Evolutionary conservation across 2,329 filamentous ascomycete species (phyloP).

Genomic region (Epichloe festucae): DNA sequence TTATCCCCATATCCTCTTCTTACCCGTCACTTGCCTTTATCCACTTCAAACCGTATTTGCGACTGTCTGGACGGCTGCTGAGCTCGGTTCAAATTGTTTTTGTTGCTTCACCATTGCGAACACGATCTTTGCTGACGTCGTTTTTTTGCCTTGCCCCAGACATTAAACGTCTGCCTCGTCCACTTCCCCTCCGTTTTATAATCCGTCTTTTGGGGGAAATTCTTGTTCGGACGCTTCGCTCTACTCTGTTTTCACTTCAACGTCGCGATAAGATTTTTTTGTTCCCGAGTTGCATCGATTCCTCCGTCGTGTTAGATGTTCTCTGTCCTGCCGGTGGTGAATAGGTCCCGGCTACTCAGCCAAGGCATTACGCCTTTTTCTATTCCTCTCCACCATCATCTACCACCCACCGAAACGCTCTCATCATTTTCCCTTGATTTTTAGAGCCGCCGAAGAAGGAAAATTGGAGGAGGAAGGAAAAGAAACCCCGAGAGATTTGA

Average conservation of each 20-base stretch:
- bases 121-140: not conserved
- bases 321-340: not conserved
- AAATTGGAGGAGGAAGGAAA: not conserved
- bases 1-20: not conserved
- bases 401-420: not conserved
- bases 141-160: not conserved
- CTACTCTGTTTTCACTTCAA: too few species aligned
- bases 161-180: not conserved
- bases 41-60: not conserved
- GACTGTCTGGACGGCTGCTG: not conserved
- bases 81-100: not conserved
- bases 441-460: not conserved
- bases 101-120: not conserved
- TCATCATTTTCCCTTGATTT: not conserved
- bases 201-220: not conserved
- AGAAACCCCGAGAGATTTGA: not conserved
- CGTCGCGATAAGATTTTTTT: too few species aligned
- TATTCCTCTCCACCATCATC: not conserved
- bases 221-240: too few species aligned
- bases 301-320: not conserved
- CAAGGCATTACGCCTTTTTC: constrained; percentile 1
- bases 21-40: not conserved
- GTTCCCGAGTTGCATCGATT: not conserved
- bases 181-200: not conserved
- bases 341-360: constrained; percentile 1